These are phyloP conservation scores for Auxenochlorella protothecoides DNA, from an alignment of 139 green algal genomes.

Conservation along the genomic window DNA sequence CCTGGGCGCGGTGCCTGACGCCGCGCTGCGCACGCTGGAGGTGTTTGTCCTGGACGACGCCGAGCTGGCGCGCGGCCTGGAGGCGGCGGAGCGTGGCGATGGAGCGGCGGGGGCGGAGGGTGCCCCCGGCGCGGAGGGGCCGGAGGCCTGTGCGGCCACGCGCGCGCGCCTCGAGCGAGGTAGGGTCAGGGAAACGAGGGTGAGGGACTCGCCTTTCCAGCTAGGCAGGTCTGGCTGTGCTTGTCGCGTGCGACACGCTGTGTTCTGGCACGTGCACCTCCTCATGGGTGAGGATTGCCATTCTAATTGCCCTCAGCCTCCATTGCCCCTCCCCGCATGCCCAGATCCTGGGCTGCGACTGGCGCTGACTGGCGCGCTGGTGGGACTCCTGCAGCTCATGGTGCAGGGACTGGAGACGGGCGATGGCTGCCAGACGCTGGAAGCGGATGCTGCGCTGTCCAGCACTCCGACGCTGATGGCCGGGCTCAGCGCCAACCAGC, in stretches of 20 bases:
- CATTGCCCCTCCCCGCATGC: too few species aligned
- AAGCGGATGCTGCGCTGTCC: slow-evolving; percentile 27
- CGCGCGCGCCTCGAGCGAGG: neutral
- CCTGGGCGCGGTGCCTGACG: slow-evolving; percentile 18
- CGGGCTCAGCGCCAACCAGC: slow-evolving; percentile 31
- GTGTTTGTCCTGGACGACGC: slow-evolving; percentile 45
- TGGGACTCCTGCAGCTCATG: slow-evolving; percentile 58
- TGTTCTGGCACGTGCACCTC: too few species aligned
- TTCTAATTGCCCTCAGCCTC: too few species aligned
- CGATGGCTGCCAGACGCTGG: slow-evolving; percentile 48
- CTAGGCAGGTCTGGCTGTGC: too few species aligned
- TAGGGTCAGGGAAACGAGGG: slow-evolving; percentile 11
- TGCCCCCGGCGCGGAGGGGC: neutral
- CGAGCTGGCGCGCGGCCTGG: slow-evolving; percentile 30
- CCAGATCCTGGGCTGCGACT: slow-evolving; percentile 35
- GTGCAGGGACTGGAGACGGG: slow-evolving; percentile 44
- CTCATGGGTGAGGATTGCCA: too few species aligned
- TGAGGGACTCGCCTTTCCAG: too few species aligned
- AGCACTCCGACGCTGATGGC: neutral
- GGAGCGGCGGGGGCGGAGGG: neutral
- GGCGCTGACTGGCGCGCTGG: slow-evolving; percentile 54
- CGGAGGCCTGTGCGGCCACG: neutral
- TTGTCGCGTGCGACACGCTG: too few species aligned
- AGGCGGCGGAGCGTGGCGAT: neutral
- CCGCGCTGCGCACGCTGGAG: slow-evolving; percentile 39